Evolutionary conservation across 169 alveolate species (phyloP).

Genomic region (Cryptosporidium baileyi): DNA sequence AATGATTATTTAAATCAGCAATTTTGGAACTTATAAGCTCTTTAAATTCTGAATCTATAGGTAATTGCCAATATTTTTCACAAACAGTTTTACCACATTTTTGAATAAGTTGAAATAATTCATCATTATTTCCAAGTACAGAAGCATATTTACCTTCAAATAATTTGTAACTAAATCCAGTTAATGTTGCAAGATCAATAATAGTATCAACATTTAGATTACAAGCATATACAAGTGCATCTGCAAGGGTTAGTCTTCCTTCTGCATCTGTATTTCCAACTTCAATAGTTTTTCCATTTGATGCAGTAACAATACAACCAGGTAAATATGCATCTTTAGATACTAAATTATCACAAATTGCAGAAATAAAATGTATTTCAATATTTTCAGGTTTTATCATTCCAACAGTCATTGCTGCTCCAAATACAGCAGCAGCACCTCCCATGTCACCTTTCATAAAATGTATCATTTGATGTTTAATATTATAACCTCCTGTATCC

Average conservation of each 20-base stretch:
- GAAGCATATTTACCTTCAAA: conserved; percentile 73
- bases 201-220: conserved; percentile 84
- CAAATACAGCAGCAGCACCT: conserved; percentile 86
- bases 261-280: conserved; percentile 97
- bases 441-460: conserved; percentile 75
- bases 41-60: conserved; percentile 84
- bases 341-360: conserved; percentile 91
- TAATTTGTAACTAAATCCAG: conserved; percentile 83
- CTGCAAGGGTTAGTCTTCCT: conserved; percentile 96
- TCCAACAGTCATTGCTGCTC: conserved; percentile 85
- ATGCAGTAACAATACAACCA: conserved; percentile 90
- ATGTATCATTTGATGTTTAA: conserved; percentile 77
- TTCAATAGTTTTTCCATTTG: conserved; percentile 93
- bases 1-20: conserved; percentile 88
- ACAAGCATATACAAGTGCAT: conserved; percentile 92
- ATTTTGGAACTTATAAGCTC: conserved; percentile 80
- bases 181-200: conserved; percentile 93
- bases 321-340: conserved; percentile 89
- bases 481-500: conserved; percentile 93
- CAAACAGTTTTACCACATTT: conserved; percentile 77
- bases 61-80: conserved; percentile 89
- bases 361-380: conserved; percentile 86
- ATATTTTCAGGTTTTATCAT: conserved; percentile 81
- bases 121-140: conserved; percentile 77
- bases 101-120: conserved; percentile 62